Percentiles rank a stretch among this genome's conserved stretches.
These are phyloP conservation scores for Arctium lappa DNA, from an alignment of 129 eudicot species.

Conservation along the genomic window DNA sequence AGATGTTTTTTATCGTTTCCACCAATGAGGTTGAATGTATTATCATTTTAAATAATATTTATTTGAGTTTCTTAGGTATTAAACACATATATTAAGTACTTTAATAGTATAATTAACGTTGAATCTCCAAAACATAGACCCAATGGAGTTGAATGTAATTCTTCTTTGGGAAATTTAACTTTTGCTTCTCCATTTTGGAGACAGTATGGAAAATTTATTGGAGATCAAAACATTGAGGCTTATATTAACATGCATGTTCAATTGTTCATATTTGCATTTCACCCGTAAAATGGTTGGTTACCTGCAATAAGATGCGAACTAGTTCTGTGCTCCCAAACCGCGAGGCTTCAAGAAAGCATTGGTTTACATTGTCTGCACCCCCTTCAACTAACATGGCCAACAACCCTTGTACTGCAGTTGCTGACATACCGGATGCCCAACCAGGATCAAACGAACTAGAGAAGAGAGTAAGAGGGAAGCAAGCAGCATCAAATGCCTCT, in stretches of 20 bases:
- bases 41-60: not conserved
- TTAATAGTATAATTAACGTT: not conserved
- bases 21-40: not conserved
- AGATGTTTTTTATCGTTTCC: not conserved
- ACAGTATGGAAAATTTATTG: not conserved
- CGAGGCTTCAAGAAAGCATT: conserved; percentile 96
- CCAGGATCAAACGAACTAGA: conserved; percentile 95
- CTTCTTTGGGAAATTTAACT: too few relatives aligned
- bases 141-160: not conserved
- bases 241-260: not conserved
- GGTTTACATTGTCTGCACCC: conserved; percentile 96
- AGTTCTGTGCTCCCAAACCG: conserved; percentile 98
- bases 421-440: conserved; percentile 96
- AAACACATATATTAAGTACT: not conserved
- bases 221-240: not conserved
- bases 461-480: conserved; percentile 96
- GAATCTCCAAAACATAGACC: not conserved
- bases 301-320: conserved; percentile 96
- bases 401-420: conserved; percentile 92
- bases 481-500: conserved; percentile 98
- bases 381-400: conserved; percentile 92
- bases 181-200: not conserved
- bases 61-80: not conserved
- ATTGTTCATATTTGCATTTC: not conserved
- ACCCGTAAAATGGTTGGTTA: conserved; percentile 22